Base-by-base conservation (phyloP, 768 basidiomycete species). In the Mycena floridula region DNA sequence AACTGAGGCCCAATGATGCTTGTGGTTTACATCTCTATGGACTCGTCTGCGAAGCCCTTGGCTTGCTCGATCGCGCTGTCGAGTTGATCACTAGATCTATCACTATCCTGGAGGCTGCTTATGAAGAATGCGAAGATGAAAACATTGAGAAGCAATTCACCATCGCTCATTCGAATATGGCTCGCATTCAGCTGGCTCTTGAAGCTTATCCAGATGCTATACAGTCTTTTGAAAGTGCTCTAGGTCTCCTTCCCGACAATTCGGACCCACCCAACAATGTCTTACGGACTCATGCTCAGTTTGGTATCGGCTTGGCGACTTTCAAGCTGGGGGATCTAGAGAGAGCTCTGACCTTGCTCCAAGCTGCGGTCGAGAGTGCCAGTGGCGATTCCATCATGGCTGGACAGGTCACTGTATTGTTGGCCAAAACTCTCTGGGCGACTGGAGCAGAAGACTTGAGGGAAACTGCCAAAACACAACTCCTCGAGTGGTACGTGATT, bases 361-460 rank as follows among this genome's bases (percentile, higher is more conserved):
- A 95, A 59, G 63, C 64, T 4, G 85, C 85, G 3, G 57, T 89
- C 47, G 73, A 71, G 26, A 70, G 71, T 37, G 75, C 79, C 4
- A 70, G 66, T 0, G 72, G 76, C 15, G 64, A 81, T 42, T 39
- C 57, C 18, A 48, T 61, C 5, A 58, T 87, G 42, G 73, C 76
- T 38, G 81, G 86, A 7, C 86, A 91, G 40, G 76, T 83, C 20
- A 75, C 73, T 1, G 81, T 96, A 2, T 56, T 90, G n/a, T 73
- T 91, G n/a, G 81, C 89, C 5, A 82, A 92, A 59, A 79, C 80
- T 5, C 72, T 96, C 54, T 97, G 93, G 93, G 78, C 82, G 1
- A 71, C 85, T 16, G 82, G 81, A 4, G 79, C 79, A 5, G 80
- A 82, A 7, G 93, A 91, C 42, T 82, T 76, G 26, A 77, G 68